Conservation (phyloP, 352 stramenopile species). For the Phytopythium vexans region DNA sequence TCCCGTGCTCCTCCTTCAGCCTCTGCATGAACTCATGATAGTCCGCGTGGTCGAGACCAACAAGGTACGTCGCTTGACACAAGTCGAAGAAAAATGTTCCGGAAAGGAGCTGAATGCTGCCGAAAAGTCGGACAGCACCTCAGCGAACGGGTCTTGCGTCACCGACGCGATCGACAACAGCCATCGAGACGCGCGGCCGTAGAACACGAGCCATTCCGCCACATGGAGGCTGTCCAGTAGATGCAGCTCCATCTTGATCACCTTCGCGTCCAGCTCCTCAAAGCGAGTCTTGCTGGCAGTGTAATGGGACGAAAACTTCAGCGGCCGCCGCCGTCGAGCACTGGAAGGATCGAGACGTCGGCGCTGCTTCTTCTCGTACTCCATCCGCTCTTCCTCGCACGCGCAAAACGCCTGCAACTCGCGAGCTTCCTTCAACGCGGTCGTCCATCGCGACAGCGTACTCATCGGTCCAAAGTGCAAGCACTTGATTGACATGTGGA, state of each 20-base stretch:
- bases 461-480: conserved; percentile 66
- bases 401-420: conserved; percentile 63
- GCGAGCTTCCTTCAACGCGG: conserved; percentile 52
- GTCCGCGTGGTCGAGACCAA: conserved; percentile 35
- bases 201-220: conserved; percentile 57
- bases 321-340: conserved; percentile 7
- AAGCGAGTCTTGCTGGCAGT: conserved; percentile 53
- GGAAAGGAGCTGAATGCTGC: conserved; percentile 50
- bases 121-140: conserved; percentile 42
- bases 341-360: background rate
- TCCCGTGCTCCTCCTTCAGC: conserved; percentile 13
- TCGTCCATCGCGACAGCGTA: conserved; percentile 47
- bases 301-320: conserved; percentile 62
- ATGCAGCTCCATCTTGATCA: conserved; percentile 53
- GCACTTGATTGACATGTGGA: conserved; percentile 62
- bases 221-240: conserved; percentile 50
- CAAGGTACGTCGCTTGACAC: conserved; percentile 53
- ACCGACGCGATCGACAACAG: conserved; percentile 37
- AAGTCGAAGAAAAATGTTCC: conserved; percentile 79
- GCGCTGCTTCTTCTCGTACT: conserved; percentile 23
- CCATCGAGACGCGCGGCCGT: conserved; percentile 49
- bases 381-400: conserved; percentile 52
- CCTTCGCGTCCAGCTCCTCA: conserved; percentile 41
- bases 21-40: conserved; percentile 11
- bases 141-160: conserved; percentile 37